Base-by-base conservation (phyloP, 768 basidiomycete genomes). In the Lactarius hatsudake region DNA sequence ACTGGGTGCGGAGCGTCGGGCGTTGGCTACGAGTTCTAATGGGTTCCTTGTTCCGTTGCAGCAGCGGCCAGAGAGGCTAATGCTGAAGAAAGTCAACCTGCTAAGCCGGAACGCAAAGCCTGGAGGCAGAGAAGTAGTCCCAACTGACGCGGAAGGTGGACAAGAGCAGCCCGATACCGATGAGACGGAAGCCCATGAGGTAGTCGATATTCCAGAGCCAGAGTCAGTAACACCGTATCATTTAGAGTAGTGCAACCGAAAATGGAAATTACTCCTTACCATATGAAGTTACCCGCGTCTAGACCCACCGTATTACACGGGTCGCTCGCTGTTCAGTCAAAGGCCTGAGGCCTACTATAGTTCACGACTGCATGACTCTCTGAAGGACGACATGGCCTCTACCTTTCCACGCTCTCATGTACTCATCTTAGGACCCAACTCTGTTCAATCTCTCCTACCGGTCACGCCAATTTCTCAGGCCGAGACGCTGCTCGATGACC, bases 381-480 rank as follows among this genome's bases (percentile, higher is more conserved):
- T 57, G 56, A 57, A 26, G 54, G 12, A 60, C 42, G 48, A 28
- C 53, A 71, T 71, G 70, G 48, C 70, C 18, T 59, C 75, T 20
- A 80, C 81, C 40, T 88, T 86, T 79, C 86, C 86, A 68, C 86
- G 85, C 64, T 89, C 90, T n/a, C 82, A 80, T 36, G 79, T 91
- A 32, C 84, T 93, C 51, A 78, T 93, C 5, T 80, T 90, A 40
- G 86, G 85, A 9, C 72, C 79, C 48, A 85, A 84, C 70, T 84
- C 84, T 9, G 75, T 93, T 17, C 81, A 87, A 53, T 85, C 89
- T 3, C 82, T 93, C 17, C 82, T 90, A 10, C 88, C 87, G 0
- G 86, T 89, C 5, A 89, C 90, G 0, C 79, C 90, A 54, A 85
- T 88, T 61, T 86, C 89, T 1, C 91, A 91, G 74, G 83, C 85